These are phyloP conservation scores for Ilyonectria sp. DNA, from an alignment of 2,329 filamentous ascomycete species.

Conservation along the genomic window DNA sequence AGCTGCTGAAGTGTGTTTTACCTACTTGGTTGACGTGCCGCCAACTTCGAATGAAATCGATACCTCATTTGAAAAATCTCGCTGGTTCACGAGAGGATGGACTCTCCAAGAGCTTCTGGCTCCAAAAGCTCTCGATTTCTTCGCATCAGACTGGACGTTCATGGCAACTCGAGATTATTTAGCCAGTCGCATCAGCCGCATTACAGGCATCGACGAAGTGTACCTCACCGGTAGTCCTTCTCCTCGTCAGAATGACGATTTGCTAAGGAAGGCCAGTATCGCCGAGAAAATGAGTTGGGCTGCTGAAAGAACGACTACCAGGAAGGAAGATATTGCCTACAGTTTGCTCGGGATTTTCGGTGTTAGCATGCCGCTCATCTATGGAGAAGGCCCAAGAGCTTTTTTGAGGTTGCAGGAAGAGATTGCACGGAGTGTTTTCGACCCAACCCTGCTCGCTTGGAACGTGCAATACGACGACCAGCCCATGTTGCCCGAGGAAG, in stretches of 20 bases:
- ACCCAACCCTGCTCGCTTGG: not conserved
- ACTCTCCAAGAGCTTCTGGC: not conserved
- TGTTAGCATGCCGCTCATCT: not conserved
- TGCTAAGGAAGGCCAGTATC: not conserved
- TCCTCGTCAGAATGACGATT: too few relatives aligned
- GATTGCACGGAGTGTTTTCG: not conserved
- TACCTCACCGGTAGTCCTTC: not conserved
- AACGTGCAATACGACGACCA: not conserved
- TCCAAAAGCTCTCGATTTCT: not conserved
- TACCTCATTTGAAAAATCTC: not conserved
- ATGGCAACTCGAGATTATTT: not conserved
- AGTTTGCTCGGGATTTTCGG: not conserved
- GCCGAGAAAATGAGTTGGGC: conserved; percentile 3
- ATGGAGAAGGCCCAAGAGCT: not conserved
- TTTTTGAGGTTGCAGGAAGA: not conserved
- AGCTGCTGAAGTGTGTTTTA: not conserved
- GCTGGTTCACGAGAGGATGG: not conserved
- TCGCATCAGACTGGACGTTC: not conserved
- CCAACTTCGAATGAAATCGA: not conserved
- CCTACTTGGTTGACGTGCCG: not conserved
- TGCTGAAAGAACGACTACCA: not conserved
- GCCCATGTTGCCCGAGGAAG: not conserved
- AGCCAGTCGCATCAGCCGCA: not conserved
- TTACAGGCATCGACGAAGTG: not conserved
- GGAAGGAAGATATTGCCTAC: not conserved